phyloP scores from a whole-genome alignment of 2,329 filamentous ascomycete genomes.

The Colletotrichum eremochloae region DNA sequence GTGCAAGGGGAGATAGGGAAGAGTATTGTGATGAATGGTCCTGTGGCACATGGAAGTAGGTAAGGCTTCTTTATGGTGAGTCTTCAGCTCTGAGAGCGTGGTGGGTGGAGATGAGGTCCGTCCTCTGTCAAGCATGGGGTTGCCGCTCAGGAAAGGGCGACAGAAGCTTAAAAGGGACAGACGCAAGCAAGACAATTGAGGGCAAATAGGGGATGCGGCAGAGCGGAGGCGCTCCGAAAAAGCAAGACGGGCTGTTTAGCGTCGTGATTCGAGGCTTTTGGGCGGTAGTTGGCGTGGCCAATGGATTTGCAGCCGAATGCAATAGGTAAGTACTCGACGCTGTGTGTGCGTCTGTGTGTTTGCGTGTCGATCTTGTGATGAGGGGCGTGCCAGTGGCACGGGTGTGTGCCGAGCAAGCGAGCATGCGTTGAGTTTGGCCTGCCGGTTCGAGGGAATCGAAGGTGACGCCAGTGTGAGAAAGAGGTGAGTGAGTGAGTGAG shows the following conservation, averaged over 20 bases:
- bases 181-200: constrained; percentile 39
- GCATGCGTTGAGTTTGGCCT: constrained; percentile 9
- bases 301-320: constrained; percentile 23
- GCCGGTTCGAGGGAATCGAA: neutral
- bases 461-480: neutral
- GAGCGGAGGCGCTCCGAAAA: constrained; percentile 31
- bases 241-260: constrained; percentile 37
- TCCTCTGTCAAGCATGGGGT: constrained; percentile 30
- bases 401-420: constrained; percentile 15
- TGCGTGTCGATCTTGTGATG: constrained; percentile 41
- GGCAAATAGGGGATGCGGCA: constrained; percentile 35
- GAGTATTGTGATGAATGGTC: constrained; percentile 13
- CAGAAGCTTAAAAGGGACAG: constrained; percentile 42
- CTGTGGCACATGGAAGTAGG: constrained; percentile 1
- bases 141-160: constrained; percentile 40
- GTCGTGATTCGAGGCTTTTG: constrained; percentile 40
- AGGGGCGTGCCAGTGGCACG: constrained; percentile 33
- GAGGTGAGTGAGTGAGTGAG: neutral
- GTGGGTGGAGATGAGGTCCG: constrained; percentile 32
- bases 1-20: neutral
- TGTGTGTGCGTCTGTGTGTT: constrained; percentile 40
- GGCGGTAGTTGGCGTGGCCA: constrained; percentile 30
- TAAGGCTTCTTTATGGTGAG: neutral
- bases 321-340: constrained; percentile 30
- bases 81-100: constrained; percentile 24